These are phyloP conservation scores for Penicillium mononematosum DNA, from an alignment of 495 filamentous ascomycete species.

Conservation along the genomic window DNA sequence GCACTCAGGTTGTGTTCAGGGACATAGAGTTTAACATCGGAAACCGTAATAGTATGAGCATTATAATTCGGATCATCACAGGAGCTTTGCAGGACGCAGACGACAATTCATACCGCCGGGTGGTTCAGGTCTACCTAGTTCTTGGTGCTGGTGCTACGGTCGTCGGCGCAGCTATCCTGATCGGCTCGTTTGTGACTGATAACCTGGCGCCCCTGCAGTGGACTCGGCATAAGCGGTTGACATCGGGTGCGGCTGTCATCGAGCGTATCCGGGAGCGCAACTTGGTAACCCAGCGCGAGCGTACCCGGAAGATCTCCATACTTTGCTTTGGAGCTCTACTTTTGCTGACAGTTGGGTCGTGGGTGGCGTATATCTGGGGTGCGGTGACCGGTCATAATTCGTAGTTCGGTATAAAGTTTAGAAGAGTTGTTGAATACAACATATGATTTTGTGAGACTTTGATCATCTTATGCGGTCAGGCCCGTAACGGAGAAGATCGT, in stretches of 20 bases:
- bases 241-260: constrained; percentile 31
- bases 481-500: not conserved
- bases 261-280: constrained; percentile 27
- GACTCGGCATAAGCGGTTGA: constrained; percentile 40
- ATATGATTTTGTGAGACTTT: not conserved
- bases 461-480: not conserved
- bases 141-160: constrained; percentile 31
- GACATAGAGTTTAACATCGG: constrained; percentile 4
- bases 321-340: constrained; percentile 32
- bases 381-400: constrained; percentile 41
- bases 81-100: constrained; percentile 46
- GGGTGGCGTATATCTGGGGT: constrained; percentile 49
- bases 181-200: constrained; percentile 24
- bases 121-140: constrained; percentile 43
- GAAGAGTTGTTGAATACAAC: constrained; percentile 27
- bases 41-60: constrained; percentile 36
- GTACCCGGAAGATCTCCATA: constrained; percentile 29
- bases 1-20: too few species aligned
- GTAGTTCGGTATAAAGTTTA: not conserved
- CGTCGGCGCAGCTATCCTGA: constrained; percentile 32
- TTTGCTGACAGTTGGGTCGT: constrained; percentile 34
- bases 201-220: constrained; percentile 40
- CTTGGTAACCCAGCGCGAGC: constrained; percentile 20
- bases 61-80: constrained; percentile 45
- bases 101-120: constrained; percentile 38